phyloP scores from a whole-genome alignment of 2,329 filamentous ascomycete genomes.

The Colletotrichum godetiae region DNA sequence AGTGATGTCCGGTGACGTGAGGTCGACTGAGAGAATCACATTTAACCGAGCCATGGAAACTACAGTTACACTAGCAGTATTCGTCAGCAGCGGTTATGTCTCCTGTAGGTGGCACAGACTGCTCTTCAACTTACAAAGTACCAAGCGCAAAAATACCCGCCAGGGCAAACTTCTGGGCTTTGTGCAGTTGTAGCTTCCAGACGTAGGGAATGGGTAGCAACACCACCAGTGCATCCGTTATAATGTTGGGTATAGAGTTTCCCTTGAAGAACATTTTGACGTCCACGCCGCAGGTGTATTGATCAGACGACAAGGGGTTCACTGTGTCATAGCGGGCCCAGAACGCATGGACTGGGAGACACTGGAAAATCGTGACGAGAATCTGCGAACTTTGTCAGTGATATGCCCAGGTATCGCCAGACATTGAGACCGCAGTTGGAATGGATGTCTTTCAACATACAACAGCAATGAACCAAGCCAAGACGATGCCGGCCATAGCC shows the following conservation, averaged over 20 bases:
- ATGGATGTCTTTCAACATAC: conserved; percentile 29
- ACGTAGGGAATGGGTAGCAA: conserved; percentile 43
- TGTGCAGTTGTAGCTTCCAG: conserved; percentile 41
- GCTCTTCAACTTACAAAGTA: conserved; percentile 20
- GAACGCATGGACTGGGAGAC: conserved; percentile 36
- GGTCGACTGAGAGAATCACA: conserved; percentile 29
- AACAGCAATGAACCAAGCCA: conserved; percentile 38
- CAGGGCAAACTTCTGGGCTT: conserved; percentile 40
- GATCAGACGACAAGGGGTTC: conserved; percentile 25
- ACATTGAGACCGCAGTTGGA: background rate
- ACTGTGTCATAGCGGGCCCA: conserved; percentile 37
- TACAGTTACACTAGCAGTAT: conserved; percentile 27
- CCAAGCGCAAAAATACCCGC: conserved; percentile 41
- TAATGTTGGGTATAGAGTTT: conserved; percentile 43
- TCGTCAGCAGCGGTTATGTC: background rate
- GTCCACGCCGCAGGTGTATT: conserved; percentile 37
- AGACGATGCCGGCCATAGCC: conserved; percentile 29
- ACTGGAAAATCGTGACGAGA: conserved; percentile 36
- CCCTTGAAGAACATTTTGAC: conserved; percentile 41
- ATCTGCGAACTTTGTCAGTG: conserved; percentile 24
- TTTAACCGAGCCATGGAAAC: conserved; percentile 36
- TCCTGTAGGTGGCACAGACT: background rate
- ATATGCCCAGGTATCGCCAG: background rate
- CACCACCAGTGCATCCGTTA: conserved; percentile 43
- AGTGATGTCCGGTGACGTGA: conserved; percentile 39